A percentile compares a stretch with the other conserved stretches of the same genome.
Conservation (phyloP, 2,329 filamentous ascomycete genomes). For the Colletotrichum melonis region DNA sequence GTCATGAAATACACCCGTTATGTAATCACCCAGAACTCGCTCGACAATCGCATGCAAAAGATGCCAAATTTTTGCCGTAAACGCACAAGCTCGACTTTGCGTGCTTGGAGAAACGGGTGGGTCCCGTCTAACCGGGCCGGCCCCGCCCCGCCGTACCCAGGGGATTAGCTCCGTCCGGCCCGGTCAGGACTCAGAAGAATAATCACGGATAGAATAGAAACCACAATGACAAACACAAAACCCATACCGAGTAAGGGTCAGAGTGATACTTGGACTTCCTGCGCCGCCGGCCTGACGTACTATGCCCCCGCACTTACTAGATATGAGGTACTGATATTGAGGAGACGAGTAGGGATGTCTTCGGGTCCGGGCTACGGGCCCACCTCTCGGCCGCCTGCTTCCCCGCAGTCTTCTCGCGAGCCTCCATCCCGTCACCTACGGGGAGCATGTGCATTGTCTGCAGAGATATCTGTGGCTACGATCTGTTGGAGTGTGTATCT, state of each 20-base stretch:
- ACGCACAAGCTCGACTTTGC: not conserved
- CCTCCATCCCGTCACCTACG: no score
- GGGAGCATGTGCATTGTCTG: no score
- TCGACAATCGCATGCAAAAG: conserved; percentile 29
- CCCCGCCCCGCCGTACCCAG: no score
- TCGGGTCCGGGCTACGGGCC: conserved; percentile 11
- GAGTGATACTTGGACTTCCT: rapidly evolving
- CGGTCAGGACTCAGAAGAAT: not conserved
- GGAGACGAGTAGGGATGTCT: not conserved
- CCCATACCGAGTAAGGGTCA: no score
- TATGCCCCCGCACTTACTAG: no score
- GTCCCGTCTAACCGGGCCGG: not conserved
- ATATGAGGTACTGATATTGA: no score
- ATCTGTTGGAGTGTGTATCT: no score
- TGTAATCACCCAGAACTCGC: conserved; percentile 15
- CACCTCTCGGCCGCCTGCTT: not conserved
- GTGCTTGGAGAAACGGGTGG: not conserved
- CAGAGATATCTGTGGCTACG: no score
- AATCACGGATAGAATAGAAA: not conserved
- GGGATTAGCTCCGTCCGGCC: not conserved
- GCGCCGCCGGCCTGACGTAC: no score
- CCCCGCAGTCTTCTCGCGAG: no score
- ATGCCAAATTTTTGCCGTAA: conserved; percentile 6
- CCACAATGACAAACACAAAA: no score
- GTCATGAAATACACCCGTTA: no score